Conservation (phyloP, 176 grass and related monocot species). For the Oryza glaberrima region DNA sequence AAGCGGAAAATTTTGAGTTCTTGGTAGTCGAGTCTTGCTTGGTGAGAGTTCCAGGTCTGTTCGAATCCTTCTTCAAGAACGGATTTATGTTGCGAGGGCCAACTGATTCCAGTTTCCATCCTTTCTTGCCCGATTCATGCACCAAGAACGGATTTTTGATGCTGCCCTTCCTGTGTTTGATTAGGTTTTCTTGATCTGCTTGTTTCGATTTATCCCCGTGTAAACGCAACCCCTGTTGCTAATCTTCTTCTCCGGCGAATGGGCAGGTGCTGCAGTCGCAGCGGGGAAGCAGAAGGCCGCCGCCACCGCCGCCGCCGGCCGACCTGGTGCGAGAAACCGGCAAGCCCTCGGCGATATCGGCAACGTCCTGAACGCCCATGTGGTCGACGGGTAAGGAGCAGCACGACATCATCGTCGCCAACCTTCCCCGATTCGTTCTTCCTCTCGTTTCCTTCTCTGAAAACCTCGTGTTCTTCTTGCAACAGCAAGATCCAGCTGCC, state of each 20-base stretch:
- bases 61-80: slow-evolving; percentile 8
- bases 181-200: background rate
- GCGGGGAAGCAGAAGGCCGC: slow-evolving; percentile 53
- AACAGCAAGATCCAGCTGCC: slow-evolving; percentile 49
- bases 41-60: slow-evolving; percentile 4
- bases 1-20: background rate
- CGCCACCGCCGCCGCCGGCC: slow-evolving; percentile 29
- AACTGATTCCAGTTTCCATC: background rate
- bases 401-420: background rate
- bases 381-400: slow-evolving; percentile 39
- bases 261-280: slow-evolving; percentile 41
- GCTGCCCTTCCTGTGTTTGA: background rate
- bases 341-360: slow-evolving; percentile 70
- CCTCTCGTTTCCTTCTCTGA: background rate
- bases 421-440: background rate
- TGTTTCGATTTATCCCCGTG: background rate
- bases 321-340: slow-evolving; percentile 40
- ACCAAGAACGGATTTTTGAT: background rate
- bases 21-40: too few relatives aligned
- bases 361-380: slow-evolving; percentile 46
- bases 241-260: background rate
- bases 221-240: background rate
- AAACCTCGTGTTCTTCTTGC: background rate
- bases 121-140: slow-evolving; percentile 6
- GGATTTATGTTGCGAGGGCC: too few relatives aligned